Evolutionary conservation across 2,329 filamentous ascomycete genomes (phyloP), one percentile per base, ranked within the genome.

Genomic region (Penicillium sp.): DNA sequence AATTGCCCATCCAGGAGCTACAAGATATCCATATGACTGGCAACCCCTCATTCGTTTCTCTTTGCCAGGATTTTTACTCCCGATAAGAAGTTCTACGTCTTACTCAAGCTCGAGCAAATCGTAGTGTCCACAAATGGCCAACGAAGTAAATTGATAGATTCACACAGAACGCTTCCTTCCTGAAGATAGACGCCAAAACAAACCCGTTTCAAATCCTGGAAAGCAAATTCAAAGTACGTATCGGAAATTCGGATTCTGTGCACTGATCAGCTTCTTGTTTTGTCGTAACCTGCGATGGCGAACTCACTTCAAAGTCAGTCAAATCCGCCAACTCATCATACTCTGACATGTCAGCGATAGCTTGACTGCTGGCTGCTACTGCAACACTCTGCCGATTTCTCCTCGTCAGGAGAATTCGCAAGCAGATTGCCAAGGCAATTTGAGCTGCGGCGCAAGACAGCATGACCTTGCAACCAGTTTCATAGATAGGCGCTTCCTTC

Each of bases 381-480:
- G 31, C 46, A 38, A 64, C 64, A 51, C 61, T 47, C 36, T 21
- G 41, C 12, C 54, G 59, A 31, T 68, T 68, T 36, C 63, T 50
- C 16, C 52, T 21, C 12, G 48, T 33, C 26, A 67, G 26, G 3
- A 67, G 21, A 2, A 59, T 7, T 1, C 65, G 54, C 36, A 68
- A 47, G 3, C 41, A 47, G 3, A 62, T 38, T 13, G 65, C 59
- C 21, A 65, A 49, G 5, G 31, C 55, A 6, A 58, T 53, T 45
- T 67, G 64, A 6, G 51, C 51, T 16, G 59, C 43, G 6, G 59
- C 55, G 28, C 63, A 67, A 8, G 72, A 74, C 3, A 83, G 62
- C 15, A 79, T 77, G 7, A 81, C 66, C 51, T 76, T 81, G 47
- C 77, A 81, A 1, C 81, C 81, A 0, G 80, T 82, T 28, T 70